phyloP scores from a whole-genome alignment of 2,329 filamentous ascomycete genomes.

The Phyllosticta citriasiana region DNA sequence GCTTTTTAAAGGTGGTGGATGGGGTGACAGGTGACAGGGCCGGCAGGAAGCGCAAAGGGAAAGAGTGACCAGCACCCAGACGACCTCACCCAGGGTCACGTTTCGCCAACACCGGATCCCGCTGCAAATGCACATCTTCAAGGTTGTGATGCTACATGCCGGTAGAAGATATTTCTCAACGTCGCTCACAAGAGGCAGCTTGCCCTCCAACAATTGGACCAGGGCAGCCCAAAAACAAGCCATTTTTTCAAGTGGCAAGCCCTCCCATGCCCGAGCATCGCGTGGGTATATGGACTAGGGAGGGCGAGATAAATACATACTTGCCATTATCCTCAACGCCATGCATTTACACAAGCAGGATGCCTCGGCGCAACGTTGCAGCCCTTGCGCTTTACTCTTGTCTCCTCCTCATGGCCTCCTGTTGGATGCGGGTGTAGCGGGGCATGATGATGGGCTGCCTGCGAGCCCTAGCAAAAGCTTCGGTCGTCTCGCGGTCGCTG shows the following conservation, averaged over 20 bases:
- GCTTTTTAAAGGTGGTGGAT: no score
- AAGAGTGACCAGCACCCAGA: no score
- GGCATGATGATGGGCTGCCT: slow-evolving; percentile 59
- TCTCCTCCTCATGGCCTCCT: slow-evolving; percentile 1
- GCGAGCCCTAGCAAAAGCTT: slow-evolving; percentile 63
- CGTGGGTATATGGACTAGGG: not conserved
- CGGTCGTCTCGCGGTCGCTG: slow-evolving; percentile 62
- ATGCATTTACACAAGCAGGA: not conserved
- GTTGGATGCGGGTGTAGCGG: slow-evolving; percentile 7
- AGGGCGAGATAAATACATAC: not conserved
- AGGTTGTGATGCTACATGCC: not conserved
- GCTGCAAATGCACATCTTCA: no score
- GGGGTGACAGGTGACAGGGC: no score
- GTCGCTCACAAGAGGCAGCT: not conserved
- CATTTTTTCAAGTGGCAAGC: not conserved
- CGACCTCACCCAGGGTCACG: no score
- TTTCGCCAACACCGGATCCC: no score
- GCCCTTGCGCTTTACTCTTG: not conserved
- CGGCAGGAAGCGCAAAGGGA: no score
- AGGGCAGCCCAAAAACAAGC: not conserved
- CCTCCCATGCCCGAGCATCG: not conserved
- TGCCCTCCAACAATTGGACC: not conserved
- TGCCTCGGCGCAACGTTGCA: not conserved
- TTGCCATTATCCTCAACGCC: not conserved
- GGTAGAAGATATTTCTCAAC: not conserved